Conservation (phyloP, 768 basidiomycete genomes). For the Termitomyces sp. region DNA sequence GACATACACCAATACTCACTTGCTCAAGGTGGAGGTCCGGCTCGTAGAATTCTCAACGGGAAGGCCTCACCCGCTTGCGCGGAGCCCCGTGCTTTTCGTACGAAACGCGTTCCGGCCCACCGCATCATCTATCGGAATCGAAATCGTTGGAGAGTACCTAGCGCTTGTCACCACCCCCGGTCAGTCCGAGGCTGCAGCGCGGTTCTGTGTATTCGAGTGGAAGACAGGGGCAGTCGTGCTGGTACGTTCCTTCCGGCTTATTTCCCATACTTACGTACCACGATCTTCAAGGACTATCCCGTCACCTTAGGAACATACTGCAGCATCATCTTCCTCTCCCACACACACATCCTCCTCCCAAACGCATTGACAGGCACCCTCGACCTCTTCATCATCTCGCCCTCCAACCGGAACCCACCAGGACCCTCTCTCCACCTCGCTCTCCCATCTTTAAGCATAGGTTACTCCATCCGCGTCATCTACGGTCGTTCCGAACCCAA, state of each 20-base stretch:
- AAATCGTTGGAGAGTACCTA: constrained; percentile 39
- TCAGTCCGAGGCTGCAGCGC: constrained; percentile 15
- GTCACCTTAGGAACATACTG: constrained; percentile 15
- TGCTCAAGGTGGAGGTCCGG: constrained; percentile 14
- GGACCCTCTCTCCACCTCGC: background rate
- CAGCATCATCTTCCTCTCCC: constrained; percentile 19
- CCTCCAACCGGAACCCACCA: background rate
- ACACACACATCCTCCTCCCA: constrained; percentile 20
- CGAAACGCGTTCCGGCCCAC: constrained; percentile 14
- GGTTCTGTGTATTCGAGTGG: constrained; percentile 41
- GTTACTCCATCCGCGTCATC: constrained; percentile 1
- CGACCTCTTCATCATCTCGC: constrained; percentile 17
- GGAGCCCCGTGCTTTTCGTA: constrained; percentile 24
- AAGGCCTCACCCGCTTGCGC: constrained; percentile 29
- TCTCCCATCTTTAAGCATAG: background rate
- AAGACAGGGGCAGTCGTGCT: constrained; percentile 28
- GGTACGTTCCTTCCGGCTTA: constrained; percentile 18
- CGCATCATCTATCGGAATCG: constrained; percentile 31
- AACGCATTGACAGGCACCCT: constrained; percentile 16
- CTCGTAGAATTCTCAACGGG: constrained; percentile 31
- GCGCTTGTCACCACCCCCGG: constrained; percentile 30
- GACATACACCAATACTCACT: background rate
- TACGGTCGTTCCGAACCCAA: constrained; percentile 10
- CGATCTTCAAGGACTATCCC: constrained; percentile 9
- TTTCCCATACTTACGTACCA: background rate